Base-by-base conservation (phyloP, 371 early-diverging fungal species). In the Haplosporangium sp. region DNA sequence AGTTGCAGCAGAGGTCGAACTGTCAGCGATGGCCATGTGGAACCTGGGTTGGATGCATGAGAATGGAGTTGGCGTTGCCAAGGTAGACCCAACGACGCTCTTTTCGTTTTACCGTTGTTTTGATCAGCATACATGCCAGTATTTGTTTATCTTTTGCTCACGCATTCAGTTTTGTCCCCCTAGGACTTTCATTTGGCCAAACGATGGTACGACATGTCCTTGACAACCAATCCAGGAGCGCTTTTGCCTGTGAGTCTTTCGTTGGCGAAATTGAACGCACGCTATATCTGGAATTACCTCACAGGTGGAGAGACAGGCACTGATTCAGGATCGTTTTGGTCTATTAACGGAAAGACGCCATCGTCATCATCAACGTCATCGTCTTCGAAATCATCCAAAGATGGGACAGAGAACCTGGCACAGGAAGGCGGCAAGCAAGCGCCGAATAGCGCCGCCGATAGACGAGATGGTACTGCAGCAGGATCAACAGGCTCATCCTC, bases 21-120 rank as follows among this genome's bases (percentile, higher is more conserved):
- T 73, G 11, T 93, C 91, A 43, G 88, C 95, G 1, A 82, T 97
- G 68, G 98, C 97, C 5, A 95, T 96, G 92, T 99, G 94, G 93
- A 98, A 96, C 67, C 82, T 98, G 5, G 99, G 97, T 1, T 98
- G 92, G 91, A 97, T 98, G 96, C 90, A 97, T 73, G 99, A 99
- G 75, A 89, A 92, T 67, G 99, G 99, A n/a, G 60, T 96, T 18
- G 96, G 99, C 7, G 94, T 96, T 0, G 60, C 86, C 10, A 90
- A 90, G 84, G 91, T 89, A 79, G 54, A 50, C 50, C 14, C 13
- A 21, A 55, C 14, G 12, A 37, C 14, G 38, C 8, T 51, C n/a
- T 38, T 8, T 6, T 36, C 20, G n/a, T 43, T n/a, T 18, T 2
- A 16, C 8, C 40, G 16, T 36, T 6, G n/a, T 55, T 52, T 62